A percentile compares a stretch with the other conserved stretches of the same genome.
Evolutionary conservation across 2,329 filamentous ascomycete genomes (phyloP).

Genomic region (Corynespora cassiicola): DNA sequence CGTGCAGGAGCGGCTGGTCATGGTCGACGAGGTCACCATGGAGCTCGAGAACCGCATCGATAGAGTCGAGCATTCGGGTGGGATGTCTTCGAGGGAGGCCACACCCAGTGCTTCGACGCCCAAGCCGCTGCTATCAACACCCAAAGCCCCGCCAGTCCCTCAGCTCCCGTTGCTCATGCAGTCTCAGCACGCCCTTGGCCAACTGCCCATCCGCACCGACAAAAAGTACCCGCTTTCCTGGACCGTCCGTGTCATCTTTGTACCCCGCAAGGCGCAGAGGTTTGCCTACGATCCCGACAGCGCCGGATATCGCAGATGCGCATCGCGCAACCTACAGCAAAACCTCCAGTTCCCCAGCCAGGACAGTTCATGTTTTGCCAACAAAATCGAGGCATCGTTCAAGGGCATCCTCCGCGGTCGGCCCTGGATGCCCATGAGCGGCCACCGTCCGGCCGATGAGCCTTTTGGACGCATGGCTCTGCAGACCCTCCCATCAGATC

Average conservation of each 20-base stretch:
- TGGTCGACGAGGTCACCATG: constrained; percentile 50
- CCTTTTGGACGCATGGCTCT: constrained; percentile 49
- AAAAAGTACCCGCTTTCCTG: constrained; percentile 46
- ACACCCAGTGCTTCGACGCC: constrained; percentile 39
- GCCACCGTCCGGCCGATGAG: constrained; percentile 46
- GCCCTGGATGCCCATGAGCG: constrained; percentile 49
- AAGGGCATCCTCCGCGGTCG: constrained; percentile 43
- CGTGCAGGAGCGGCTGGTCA: constrained; percentile 42
- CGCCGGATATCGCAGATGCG: constrained; percentile 44
- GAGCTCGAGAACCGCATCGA: constrained; percentile 47
- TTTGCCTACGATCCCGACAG: constrained; percentile 48
- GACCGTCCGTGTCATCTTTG: constrained; percentile 46
- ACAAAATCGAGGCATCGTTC: constrained; percentile 44
- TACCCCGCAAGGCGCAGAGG: constrained; percentile 43
- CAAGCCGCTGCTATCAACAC: constrained; percentile 26
- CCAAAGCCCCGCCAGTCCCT: constrained; percentile 32
- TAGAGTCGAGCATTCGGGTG: constrained; percentile 33
- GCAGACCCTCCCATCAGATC: constrained; percentile 38
- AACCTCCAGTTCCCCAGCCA: constrained; percentile 44
- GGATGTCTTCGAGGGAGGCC: constrained; percentile 30
- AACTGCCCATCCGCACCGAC: constrained; percentile 46
- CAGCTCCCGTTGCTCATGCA: constrained; percentile 37
- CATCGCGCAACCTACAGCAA: constrained; percentile 47
- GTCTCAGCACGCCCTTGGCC: constrained; percentile 32
- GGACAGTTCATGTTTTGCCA: constrained; percentile 45